Conservation (phyloP, 352 stramenopile genomes). For the Globisporangium middletonii region DNA sequence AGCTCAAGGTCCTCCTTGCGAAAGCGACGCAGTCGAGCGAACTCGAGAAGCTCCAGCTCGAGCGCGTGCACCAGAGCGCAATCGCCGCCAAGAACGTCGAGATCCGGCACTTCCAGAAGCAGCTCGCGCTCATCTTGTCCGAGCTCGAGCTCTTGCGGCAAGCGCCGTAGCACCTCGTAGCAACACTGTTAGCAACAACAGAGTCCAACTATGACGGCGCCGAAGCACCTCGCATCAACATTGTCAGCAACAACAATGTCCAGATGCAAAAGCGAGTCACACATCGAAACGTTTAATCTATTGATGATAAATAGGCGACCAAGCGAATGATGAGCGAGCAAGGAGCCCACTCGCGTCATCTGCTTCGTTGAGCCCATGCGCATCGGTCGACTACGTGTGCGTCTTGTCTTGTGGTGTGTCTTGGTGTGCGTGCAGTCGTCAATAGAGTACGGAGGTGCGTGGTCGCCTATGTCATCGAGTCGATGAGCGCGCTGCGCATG, state of each 20-base stretch:
- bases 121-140: constrained; percentile 62
- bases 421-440: constrained; percentile 1
- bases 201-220: background rate
- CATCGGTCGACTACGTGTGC: too few species aligned
- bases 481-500: constrained; percentile 85
- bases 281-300: constrained; percentile 15
- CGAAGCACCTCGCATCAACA: constrained; percentile 1
- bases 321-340: background rate
- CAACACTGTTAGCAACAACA: constrained; percentile 1
- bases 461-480: constrained; percentile 85
- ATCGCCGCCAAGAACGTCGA: constrained; percentile 75
- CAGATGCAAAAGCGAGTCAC: constrained; percentile 4
- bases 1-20: constrained; percentile 67
- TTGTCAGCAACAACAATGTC: constrained; percentile 4
- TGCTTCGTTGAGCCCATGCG: too few species aligned
- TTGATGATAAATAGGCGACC: constrained; percentile 16
- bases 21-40: constrained; percentile 57
- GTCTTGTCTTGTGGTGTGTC: background rate
- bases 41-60: constrained; percentile 53
- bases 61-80: constrained; percentile 47
- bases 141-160: constrained; percentile 43
- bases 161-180: constrained; percentile 3
- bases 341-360: too few species aligned
- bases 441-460: constrained; percentile 11
- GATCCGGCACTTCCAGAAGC: constrained; percentile 67